Evolutionary conservation across 2,329 filamentous ascomycete genomes (phyloP).

Genomic region (Xylariaceae sp.): DNA sequence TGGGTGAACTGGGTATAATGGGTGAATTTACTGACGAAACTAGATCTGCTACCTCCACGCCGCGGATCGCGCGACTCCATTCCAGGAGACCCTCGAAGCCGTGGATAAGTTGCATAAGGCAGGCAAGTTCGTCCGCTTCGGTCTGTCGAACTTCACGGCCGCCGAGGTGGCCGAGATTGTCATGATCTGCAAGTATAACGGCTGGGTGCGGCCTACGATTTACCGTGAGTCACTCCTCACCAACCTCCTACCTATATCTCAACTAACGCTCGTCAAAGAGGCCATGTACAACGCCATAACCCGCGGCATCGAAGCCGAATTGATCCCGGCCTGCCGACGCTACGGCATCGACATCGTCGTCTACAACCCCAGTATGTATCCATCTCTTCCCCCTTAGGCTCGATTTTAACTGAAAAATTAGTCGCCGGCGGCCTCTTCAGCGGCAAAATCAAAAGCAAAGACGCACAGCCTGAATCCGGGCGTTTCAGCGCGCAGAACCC

Average conservation of each 20-base stretch:
- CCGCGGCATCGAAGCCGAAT: conserved; percentile 67
- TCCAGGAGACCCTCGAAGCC: conserved; percentile 72
- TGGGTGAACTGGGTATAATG: no score
- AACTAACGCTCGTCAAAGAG: no score
- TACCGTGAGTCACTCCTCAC: conserved; percentile 56
- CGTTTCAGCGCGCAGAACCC: conserved; percentile 57
- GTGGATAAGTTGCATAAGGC: conserved; percentile 78
- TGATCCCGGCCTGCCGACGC: conserved; percentile 66
- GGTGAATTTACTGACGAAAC: background rate
- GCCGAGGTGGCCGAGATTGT: conserved; percentile 85
- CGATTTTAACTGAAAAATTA: no score
- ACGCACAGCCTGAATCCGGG: conserved; percentile 58
- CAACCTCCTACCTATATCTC: no score
- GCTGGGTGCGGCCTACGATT: conserved; percentile 77
- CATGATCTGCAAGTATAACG: conserved; percentile 70
- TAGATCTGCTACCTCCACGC: conserved; percentile 71
- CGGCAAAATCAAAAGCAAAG: conserved; percentile 68
- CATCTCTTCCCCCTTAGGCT: no score
- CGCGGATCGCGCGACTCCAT: conserved; percentile 62
- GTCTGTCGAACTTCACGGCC: conserved; percentile 78
- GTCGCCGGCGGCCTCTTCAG: conserved; percentile 74
- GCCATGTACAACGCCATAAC: conserved; percentile 84
- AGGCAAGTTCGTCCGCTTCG: conserved; percentile 77
- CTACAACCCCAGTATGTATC: conserved; percentile 60
- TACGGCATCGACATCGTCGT: conserved; percentile 75